These are phyloP conservation scores for Chrysopogon serrulatus DNA, from an alignment of 176 grass and related monocot genomes.

Conservation along the genomic window DNA sequence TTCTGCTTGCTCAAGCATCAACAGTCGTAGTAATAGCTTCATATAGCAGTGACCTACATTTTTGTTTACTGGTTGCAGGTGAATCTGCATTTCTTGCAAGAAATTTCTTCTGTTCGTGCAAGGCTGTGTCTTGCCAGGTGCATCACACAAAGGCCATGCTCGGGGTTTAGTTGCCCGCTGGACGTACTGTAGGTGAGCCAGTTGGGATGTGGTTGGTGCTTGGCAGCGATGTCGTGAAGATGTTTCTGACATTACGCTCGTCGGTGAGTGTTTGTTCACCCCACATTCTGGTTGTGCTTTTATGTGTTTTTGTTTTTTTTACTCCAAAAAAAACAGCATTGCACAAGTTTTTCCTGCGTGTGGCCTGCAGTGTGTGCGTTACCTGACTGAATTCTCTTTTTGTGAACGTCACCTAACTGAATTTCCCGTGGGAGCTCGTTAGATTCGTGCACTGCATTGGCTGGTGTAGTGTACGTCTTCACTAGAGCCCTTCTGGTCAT, in stretches of 20 bases:
- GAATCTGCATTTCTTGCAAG: constrained; percentile 40
- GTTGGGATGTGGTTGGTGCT: not conserved
- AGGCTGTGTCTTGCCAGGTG: not conserved
- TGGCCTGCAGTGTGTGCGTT: not conserved
- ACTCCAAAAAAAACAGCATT: not conserved
- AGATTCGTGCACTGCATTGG: not conserved
- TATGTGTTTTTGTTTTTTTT: not conserved
- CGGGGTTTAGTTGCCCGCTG: constrained; percentile 1
- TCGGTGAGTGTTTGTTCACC: constrained; percentile 39
- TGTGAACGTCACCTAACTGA: not conserved
- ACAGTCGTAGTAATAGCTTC: not conserved
- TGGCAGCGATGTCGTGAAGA: not conserved
- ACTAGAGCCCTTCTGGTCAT: not conserved
- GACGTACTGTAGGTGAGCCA: constrained; percentile 15
- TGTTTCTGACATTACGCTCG: not conserved
- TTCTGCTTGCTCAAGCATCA: not conserved
- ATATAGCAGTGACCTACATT: not conserved
- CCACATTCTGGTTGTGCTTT: constrained; percentile 9
- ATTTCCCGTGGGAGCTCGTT: not conserved
- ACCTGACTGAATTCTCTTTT: not conserved
- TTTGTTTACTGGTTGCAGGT: constrained; percentile 34
- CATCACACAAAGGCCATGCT: constrained; percentile 34
- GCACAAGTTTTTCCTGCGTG: not conserved
- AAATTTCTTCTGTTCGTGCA: constrained; percentile 21
- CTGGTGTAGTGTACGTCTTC: not conserved